Base-by-base conservation (phyloP, 768 basidiomycete genomes). In the Trametes cingulata region DNA sequence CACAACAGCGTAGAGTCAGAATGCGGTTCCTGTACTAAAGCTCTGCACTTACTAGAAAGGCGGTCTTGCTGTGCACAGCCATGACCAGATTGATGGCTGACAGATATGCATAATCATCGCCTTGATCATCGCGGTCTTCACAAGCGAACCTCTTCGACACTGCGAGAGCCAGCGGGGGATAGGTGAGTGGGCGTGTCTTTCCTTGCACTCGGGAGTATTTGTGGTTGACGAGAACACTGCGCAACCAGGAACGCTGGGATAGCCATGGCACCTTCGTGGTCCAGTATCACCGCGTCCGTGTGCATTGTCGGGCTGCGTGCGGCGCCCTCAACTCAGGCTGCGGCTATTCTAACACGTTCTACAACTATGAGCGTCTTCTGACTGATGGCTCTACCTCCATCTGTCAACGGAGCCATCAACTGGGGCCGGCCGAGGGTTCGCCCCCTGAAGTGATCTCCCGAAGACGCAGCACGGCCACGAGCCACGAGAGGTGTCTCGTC, bases 401-500 rank as follows among this genome's bases (percentile, higher is more conserved):
- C 54, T 56, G 54, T 56, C 54, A 56, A 25, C 29, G 29, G 29
- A 33, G 29, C 29, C 29, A 33, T 33, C 29, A 33, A 33, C 29
- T 33, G 29, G 29, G n/a, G 29, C 29, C 29, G 29, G 29, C 29
- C 29, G 29, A 33, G 29, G 6, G 29, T 33, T 33, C 45, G 10
- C 35, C n/a, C 19, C 14, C 22, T n/a, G 24, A 37, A 33, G 35
- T 14, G 53, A 54, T 45, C 53, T 22, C 29, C 42, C 42, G 42
- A 27, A 24, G 25, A 19, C 53, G 53, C 53, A 54, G 53, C 53
- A 54, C 42, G 42, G 42, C 41, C 39, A 22, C 53, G 53, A 36
- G 33, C n/a, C n/a, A n/a, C n/a, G n/a, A n/a, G n/a, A n/a, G 19
- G 29, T 10, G 6, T 33, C 45, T 22, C 45, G 42, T 29, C 15